These are phyloP conservation scores for Arabidopsis arenosa DNA, from an alignment of 345 rosid genomes.

Conservation along the genomic window DNA sequence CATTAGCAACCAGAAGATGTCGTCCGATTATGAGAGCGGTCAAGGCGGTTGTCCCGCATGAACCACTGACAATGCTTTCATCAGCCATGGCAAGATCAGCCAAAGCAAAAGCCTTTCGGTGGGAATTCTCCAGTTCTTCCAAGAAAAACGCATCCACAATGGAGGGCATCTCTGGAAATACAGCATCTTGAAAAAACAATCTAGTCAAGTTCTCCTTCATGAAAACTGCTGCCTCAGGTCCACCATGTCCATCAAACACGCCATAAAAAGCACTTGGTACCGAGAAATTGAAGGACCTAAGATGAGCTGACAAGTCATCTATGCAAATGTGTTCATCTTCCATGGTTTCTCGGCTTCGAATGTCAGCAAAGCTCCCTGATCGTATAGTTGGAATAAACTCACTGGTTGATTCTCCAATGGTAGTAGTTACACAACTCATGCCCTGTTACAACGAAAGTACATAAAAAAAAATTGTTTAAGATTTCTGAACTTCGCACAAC, in stretches of 20 bases:
- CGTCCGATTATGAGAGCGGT: constrained; percentile 86
- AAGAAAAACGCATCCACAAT: constrained; percentile 33
- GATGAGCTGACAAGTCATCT: constrained; percentile 61
- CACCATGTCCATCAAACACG: constrained; percentile 93
- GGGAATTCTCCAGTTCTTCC: constrained; percentile 66
- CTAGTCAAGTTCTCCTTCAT: constrained; percentile 83
- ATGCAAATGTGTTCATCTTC: constrained; percentile 89
- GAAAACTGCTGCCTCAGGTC: constrained; percentile 71
- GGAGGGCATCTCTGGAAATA: constrained; percentile 56
- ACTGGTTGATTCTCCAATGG: constrained; percentile 29
- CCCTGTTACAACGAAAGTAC: constrained; percentile 6
- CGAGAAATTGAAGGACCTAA: constrained; percentile 48
- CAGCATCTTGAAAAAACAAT: constrained; percentile 77
- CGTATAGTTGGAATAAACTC: constrained; percentile 62
- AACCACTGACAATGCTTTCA: constrained; percentile 51
- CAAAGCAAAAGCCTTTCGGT: constrained; percentile 68
- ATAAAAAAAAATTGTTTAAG: not conserved
- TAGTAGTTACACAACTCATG: constrained; percentile 27
- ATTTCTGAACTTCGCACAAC: not conserved
- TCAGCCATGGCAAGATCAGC: constrained; percentile 77
- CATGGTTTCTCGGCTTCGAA: constrained; percentile 66
- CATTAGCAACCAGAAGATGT: constrained; percentile 81
- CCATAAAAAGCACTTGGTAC: constrained; percentile 74
- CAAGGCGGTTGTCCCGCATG: constrained; percentile 91
- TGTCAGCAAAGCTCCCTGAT: constrained; percentile 85